Evolutionary conservation across 1,139 yeast species (phyloP).

Genomic region (Hansenula sp.): DNA sequence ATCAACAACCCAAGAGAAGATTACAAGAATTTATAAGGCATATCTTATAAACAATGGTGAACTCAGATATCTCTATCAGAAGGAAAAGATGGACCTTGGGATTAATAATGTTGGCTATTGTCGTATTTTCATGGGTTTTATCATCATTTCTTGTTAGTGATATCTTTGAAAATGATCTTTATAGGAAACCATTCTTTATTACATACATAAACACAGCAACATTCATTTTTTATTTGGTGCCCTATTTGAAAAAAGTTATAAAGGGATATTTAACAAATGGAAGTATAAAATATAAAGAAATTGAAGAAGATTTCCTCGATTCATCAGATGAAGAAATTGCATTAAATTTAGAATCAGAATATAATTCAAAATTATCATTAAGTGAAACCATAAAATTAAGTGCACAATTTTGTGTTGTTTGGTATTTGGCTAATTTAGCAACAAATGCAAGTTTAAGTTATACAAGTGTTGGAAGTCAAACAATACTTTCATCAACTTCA

Average conservation of each 20-base stretch:
- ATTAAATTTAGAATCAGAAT: conserved; percentile 18
- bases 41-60: not conserved
- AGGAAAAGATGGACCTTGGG: conserved; percentile 65
- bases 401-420: conserved; percentile 75
- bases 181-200: conserved; percentile 89
- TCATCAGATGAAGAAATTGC: conserved; percentile 24
- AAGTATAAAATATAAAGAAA: conserved; percentile 20
- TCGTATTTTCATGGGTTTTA: conserved; percentile 82
- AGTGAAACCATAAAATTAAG: conserved; percentile 58
- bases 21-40: no score
- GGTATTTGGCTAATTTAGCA: conserved; percentile 88
- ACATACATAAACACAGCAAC: conserved; percentile 89
- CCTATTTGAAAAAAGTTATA: conserved; percentile 41
- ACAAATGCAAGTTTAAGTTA: conserved; percentile 84
- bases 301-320: conserved; percentile 25
- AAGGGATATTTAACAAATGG: conserved; percentile 26
- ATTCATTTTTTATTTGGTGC: conserved; percentile 72
- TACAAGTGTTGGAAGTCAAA: conserved; percentile 91
- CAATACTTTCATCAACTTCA: conserved; percentile 86
- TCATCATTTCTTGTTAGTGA: conserved; percentile 79
- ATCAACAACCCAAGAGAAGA: no score
- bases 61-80: conserved; percentile 11
- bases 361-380: conserved; percentile 34
- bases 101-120: conserved; percentile 63
- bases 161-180: conserved; percentile 62